A percentile compares a stretch with the other conserved stretches of the same genome.
These are phyloP conservation scores for Lavandula angustifolia DNA, from an alignment of 257 asterid genomes.

Conservation along the genomic window DNA sequence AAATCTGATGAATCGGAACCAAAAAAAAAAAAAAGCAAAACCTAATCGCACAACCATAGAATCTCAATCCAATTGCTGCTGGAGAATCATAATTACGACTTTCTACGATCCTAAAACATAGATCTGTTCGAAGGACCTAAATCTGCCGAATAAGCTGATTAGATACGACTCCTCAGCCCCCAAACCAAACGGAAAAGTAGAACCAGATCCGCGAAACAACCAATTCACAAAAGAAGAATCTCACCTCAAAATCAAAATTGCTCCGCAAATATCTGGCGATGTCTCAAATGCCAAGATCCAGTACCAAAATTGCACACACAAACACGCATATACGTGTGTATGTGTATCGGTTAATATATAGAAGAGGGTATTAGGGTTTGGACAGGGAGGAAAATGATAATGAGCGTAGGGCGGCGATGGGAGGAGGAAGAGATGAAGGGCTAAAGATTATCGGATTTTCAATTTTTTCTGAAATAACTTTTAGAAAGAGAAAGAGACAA, in stretches of 20 bases:
- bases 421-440: conserved; percentile 31
- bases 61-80: not conserved
- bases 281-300: conserved; percentile 3
- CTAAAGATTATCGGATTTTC: conserved; percentile 5
- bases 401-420: conserved; percentile 40
- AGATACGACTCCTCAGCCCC: not conserved
- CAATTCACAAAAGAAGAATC: not conserved
- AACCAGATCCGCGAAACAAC: conserved; percentile 13
- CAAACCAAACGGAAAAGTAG: not conserved
- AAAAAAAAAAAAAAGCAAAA: conserved; percentile 1
- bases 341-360: not conserved
- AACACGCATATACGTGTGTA: not conserved
- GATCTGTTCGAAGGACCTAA: conserved; percentile 25
- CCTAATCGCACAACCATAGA: not conserved
- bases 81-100: not conserved
- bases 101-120: not conserved
- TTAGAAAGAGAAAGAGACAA: conserved; percentile 19
- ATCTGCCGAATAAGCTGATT: not conserved
- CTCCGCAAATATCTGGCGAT: not conserved
- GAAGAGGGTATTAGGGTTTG: conserved; percentile 34
- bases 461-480: not conserved
- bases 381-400: conserved; percentile 28
- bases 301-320: conserved; percentile 15
- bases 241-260: conserved; percentile 21
- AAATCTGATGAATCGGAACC: conserved; percentile 17